phyloP scores from a whole-genome alignment of 2,329 filamentous ascomycete species.

The Aureobasidium zeae region DNA sequence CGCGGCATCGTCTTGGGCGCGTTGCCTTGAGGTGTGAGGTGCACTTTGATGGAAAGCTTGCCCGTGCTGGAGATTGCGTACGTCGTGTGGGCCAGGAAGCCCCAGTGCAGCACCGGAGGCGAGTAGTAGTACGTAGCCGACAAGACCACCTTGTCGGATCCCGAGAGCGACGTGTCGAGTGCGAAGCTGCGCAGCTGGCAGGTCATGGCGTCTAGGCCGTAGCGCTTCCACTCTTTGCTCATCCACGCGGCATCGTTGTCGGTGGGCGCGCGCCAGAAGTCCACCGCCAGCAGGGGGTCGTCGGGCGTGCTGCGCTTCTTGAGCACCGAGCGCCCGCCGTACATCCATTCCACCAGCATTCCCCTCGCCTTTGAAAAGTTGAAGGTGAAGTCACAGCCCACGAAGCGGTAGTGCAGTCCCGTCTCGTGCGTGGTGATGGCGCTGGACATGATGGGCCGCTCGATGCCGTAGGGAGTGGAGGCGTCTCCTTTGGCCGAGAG shows the following conservation, averaged over 20 bases:
- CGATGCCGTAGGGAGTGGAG: constrained; percentile 2
- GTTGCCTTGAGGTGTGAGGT: constrained; percentile 37
- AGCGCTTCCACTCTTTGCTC: constrained; percentile 47
- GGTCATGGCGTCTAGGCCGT: constrained; percentile 39
- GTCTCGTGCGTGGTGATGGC: constrained; percentile 4
- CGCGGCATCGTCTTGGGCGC: constrained; percentile 50
- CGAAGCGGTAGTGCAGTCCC: constrained; percentile 10
- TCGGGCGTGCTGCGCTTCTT: background rate
- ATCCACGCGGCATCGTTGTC: constrained; percentile 53
- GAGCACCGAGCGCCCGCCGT: constrained; percentile 30
- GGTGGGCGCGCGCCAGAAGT: constrained; percentile 56
- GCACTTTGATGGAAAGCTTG: constrained; percentile 38
- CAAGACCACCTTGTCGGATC: constrained; percentile 23
- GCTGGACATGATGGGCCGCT: constrained; percentile 10
- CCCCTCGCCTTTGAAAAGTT: constrained; percentile 12
- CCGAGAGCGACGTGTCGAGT: constrained; percentile 31
- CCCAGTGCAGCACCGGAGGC: constrained; percentile 55
- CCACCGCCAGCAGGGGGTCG: constrained; percentile 31
- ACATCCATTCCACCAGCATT: constrained; percentile 30
- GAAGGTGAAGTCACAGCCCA: constrained; percentile 13
- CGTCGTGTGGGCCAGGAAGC: constrained; percentile 34
- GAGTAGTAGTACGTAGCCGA: constrained; percentile 29
- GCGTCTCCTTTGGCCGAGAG: constrained; percentile 12
- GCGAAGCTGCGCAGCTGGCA: constrained; percentile 34
- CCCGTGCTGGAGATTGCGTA: constrained; percentile 45